phyloP scores from a whole-genome alignment of 495 filamentous ascomycete genomes.

The Parathielavia hyrcaniae region DNA sequence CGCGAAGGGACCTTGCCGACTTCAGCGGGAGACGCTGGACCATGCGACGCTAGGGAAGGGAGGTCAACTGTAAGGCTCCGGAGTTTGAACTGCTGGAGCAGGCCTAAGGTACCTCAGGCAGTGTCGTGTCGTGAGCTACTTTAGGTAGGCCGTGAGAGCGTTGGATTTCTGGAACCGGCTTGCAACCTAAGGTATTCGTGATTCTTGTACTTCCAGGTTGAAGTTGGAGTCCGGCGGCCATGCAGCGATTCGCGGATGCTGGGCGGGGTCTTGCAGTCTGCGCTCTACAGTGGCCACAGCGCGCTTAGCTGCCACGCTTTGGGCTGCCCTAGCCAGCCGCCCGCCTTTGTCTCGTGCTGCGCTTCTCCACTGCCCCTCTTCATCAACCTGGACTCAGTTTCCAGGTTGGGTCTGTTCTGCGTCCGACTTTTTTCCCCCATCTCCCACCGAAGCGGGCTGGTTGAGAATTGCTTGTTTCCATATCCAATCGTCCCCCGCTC shows the following conservation, averaged over 20 bases:
- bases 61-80: too few species aligned
- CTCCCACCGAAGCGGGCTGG: neutral
- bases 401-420: neutral
- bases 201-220: too few species aligned
- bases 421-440: neutral
- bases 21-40: too few species aligned
- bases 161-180: neutral
- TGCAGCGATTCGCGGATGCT: neutral
- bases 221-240: neutral
- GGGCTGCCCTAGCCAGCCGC: conserved; percentile 1
- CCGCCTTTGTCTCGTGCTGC: neutral
- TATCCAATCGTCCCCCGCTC: neutral
- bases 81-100: too few species aligned
- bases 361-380: neutral
- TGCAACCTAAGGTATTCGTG: too few species aligned
- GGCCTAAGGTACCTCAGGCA: neutral
- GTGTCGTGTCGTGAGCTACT: neutral
- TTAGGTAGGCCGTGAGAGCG: neutral
- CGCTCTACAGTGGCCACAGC: conserved; percentile 3
- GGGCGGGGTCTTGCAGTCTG: conserved; percentile 6
- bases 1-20: too few species aligned
- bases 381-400: neutral
- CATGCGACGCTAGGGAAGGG: too few species aligned
- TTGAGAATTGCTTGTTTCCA: neutral
- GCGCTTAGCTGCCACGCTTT: conserved; percentile 5